Conservation (phyloP, 306 rosid species). For the Citrullus colocynthis region DNA sequence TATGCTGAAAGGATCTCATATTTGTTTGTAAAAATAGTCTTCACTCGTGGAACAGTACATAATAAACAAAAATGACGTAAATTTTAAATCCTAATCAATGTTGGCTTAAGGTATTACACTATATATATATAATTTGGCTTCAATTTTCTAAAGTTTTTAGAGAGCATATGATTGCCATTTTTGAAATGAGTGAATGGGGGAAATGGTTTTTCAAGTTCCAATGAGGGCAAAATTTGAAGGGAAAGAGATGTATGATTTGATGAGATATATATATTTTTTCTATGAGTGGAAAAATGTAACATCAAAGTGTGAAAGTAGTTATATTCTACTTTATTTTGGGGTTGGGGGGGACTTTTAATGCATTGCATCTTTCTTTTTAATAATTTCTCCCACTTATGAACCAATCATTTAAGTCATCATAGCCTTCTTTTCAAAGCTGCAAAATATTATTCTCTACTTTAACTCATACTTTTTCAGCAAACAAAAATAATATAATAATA, state of each 20-base stretch:
- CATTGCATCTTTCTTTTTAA: neutral
- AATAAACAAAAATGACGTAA: no score
- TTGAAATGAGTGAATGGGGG: neutral
- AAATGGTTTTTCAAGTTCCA: neutral
- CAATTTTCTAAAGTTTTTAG: no score
- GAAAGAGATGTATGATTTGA: constrained; percentile 1
- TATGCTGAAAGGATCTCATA: no score
- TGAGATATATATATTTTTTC: neutral
- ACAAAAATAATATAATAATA: no score
- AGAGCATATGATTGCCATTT: no score
- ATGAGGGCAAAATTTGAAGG: neutral
- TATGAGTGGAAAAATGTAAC: neutral
- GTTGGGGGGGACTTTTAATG: neutral
- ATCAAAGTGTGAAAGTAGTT: neutral
- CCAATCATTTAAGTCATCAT: constrained; percentile 10
- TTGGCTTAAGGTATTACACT: no score
- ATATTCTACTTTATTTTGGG: neutral
- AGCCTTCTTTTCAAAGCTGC: neutral
- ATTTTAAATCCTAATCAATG: no score
- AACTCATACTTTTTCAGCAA: neutral
- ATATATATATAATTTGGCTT: no score
- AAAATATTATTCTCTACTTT: constrained; percentile 5
- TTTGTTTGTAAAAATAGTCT: no score
- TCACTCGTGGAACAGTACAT: no score
- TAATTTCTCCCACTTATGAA: neutral